A percentile compares a stretch with the other conserved stretches of the same genome.
phyloP scores from a whole-genome alignment of 257 asterid species.

The Leptodermis oblonga region DNA sequence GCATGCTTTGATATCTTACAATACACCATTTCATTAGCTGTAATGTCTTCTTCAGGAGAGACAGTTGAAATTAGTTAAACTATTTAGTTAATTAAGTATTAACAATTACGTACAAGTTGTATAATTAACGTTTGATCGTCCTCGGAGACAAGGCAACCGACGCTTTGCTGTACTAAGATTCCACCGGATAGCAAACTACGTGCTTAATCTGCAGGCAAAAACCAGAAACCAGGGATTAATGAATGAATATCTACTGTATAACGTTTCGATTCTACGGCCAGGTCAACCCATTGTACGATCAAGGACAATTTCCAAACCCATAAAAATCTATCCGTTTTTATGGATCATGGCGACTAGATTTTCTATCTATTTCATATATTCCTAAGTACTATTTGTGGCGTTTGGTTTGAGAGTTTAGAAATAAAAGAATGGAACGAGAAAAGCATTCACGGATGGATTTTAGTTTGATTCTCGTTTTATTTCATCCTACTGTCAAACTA shows the following conservation, averaged over 20 bases:
- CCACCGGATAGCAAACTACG: background rate
- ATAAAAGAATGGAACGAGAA: too few species aligned
- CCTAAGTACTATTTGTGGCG: too few species aligned
- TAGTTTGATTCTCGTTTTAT: too few species aligned
- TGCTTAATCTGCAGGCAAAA: constrained; percentile 12
- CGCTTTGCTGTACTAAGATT: constrained; percentile 1
- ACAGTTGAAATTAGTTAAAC: constrained; percentile 38
- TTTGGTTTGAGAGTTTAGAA: too few species aligned
- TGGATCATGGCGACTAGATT: too few species aligned
- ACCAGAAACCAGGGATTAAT: constrained; percentile 2
- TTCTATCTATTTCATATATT: too few species aligned
- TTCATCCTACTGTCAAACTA: too few species aligned
- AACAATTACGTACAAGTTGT: background rate
- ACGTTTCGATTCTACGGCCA: background rate
- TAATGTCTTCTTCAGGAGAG: constrained; percentile 40
- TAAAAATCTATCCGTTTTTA: background rate
- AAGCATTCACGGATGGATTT: too few species aligned
- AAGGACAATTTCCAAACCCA: constrained; percentile 3
- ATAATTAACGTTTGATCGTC: background rate
- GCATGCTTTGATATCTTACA: background rate
- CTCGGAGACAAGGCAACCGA: constrained; percentile 5
- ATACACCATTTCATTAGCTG: constrained; percentile 40
- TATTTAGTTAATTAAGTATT: constrained; percentile 6
- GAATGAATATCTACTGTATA: background rate
- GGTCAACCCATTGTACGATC: constrained; percentile 8